Evolutionary conservation across 805 yeast species (phyloP).

Genomic region (Ascoidea tarda): DNA sequence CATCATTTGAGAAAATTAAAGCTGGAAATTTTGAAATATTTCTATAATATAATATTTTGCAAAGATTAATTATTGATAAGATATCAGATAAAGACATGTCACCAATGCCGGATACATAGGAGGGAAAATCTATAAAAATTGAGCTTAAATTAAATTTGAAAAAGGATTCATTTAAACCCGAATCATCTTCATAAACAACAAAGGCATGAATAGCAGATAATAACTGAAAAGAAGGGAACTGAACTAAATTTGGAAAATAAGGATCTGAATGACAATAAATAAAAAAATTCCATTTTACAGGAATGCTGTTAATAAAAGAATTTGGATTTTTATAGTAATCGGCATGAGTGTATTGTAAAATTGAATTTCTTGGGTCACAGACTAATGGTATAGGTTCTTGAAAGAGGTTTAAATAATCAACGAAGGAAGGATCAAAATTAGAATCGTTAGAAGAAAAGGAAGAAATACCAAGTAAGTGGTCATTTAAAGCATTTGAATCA

Average conservation of each 20-base stretch:
- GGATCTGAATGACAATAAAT: not conserved
- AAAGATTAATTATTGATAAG: conserved; percentile 48
- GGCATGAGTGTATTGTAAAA: too few relatives aligned
- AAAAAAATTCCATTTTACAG: not conserved
- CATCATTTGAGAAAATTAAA: conserved; percentile 74
- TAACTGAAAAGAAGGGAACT: not conserved
- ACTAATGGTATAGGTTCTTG: not conserved
- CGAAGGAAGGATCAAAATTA: not conserved
- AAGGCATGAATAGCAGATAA: not conserved
- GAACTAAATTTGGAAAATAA: too few relatives aligned
- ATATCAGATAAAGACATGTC: conserved; percentile 52
- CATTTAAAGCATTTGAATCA: not conserved
- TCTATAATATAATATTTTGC: conserved; percentile 45
- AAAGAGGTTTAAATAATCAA: conserved; percentile 1
- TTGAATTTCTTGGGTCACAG: not conserved
- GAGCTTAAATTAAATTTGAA: not conserved
- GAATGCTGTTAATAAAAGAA: not conserved
- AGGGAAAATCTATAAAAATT: conserved; percentile 37
- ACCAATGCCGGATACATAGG: conserved; percentile 54
- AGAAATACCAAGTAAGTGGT: not conserved
- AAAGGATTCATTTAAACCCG: too few relatives aligned
- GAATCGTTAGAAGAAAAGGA: not conserved
- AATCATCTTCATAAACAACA: too few relatives aligned
- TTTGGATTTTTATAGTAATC: too few relatives aligned
- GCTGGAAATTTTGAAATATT: conserved; percentile 19